Conservation (phyloP, 352 stramenopile species). For the Phytophthora pisi region DNA sequence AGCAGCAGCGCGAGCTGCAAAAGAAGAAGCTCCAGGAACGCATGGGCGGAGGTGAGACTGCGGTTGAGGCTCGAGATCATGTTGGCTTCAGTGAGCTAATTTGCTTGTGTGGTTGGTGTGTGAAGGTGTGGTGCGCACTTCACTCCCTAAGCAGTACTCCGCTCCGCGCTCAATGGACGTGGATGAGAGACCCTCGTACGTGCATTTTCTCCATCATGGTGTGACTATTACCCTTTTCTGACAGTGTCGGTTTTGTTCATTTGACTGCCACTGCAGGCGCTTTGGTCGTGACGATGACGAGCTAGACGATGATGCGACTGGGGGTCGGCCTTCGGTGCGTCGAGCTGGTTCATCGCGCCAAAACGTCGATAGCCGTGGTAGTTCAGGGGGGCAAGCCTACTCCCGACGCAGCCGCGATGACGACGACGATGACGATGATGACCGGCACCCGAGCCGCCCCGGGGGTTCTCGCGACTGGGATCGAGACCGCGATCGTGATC, state of each 20-base stretch:
- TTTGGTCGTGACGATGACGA: conserved; percentile 81
- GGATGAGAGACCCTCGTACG: conserved; percentile 84
- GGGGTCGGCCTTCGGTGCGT: conserved; percentile 25
- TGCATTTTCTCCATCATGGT: not conserved
- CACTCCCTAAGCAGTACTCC: conserved; percentile 81
- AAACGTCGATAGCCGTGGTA: conserved; percentile 17
- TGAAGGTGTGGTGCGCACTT: conserved; percentile 74
- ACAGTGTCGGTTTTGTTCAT: not conserved
- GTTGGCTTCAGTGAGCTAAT: conserved; percentile 3
- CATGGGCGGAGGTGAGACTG: conserved; percentile 69
- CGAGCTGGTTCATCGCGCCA: conserved; percentile 27
- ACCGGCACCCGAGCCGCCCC: conserved; percentile 35
- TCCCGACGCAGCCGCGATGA: conserved; percentile 44
- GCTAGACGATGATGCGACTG: conserved; percentile 48
- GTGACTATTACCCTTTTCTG: not conserved
- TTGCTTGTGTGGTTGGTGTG: not conserved
- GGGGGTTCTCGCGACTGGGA: conserved; percentile 44
- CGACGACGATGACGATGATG: conserved; percentile 56
- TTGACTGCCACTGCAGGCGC: conserved; percentile 35
- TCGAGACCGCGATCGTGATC: conserved; percentile 35
- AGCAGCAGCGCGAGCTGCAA: conserved; percentile 85
- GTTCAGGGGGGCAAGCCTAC: conserved; percentile 23
- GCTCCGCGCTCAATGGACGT: conserved; percentile 73
- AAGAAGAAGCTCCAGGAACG: conserved; percentile 89
- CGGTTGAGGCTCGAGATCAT: not conserved